Conservation (phyloP, 148 eudicot genomes). For the Spergularia bocconei region DNA sequence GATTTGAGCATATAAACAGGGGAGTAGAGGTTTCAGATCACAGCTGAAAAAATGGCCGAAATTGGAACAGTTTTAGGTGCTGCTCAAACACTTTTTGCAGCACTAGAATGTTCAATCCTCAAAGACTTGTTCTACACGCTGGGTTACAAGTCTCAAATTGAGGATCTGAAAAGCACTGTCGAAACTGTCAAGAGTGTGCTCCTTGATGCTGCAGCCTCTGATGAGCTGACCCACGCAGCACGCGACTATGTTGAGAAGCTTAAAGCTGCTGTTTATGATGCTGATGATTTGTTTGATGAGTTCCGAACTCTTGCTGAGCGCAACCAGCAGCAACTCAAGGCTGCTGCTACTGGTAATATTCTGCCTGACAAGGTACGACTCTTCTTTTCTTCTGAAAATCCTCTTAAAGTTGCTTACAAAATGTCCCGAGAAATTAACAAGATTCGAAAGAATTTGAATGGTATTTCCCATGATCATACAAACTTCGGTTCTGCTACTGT, state of each 20-base stretch:
- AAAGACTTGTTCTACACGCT: too few species aligned
- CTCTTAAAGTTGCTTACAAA: background rate
- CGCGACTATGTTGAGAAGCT: slow-evolving; percentile 11
- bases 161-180: too few species aligned
- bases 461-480: background rate
- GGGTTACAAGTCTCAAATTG: too few species aligned
- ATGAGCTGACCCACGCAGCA: too few species aligned
- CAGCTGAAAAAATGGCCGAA: too few species aligned
- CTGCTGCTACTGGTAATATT: background rate
- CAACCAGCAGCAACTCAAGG: background rate
- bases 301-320: background rate
- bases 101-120: too few species aligned
- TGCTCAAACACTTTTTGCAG: too few species aligned
- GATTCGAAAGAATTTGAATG: background rate
- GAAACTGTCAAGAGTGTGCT: too few species aligned
- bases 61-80: too few species aligned
- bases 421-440: slow-evolving; percentile 4
- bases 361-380: background rate
- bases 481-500: background rate
- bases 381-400: background rate
- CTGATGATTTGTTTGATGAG: slow-evolving; percentile 23
- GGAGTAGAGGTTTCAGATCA: too few species aligned
- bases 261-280: slow-evolving; percentile 13
- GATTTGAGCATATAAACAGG: too few species aligned
- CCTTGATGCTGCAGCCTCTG: too few species aligned